Base-by-base conservation (phyloP, 164 flowering plant species). In the Umbilicus rupestris region DNA sequence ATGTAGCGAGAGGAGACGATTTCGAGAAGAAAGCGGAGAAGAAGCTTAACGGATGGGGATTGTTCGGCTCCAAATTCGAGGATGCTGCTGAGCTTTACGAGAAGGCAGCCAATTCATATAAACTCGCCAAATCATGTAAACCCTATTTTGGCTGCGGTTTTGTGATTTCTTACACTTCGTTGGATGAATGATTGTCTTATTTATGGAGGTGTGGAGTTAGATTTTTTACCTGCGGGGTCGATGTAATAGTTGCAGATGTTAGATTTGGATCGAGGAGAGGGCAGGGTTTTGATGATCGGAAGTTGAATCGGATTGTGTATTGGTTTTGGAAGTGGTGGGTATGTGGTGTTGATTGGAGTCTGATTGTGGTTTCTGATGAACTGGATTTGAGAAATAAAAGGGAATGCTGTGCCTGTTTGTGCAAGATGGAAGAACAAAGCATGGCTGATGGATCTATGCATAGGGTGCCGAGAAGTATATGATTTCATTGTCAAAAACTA, bases 1-100 rank as follows among this genome's bases (percentile, higher is more conserved):
- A 49, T 49, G 55, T 49, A 7, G 26, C 55, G 26, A 49, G 55
- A 20, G 55, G 55, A 49, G 9, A 49, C 26, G 55, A 49, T n/a
- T 49, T 49, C 55, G 55, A 49, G 26, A 49, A 49, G 55, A 49
- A 49, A 20, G 55, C 55, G 55, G 55, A 49, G 55, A 49, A 49
- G 55, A 49, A 49, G 55, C 55, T 49, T 1, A 49, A 49, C 55
- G 55, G 55, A 5, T 49, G 55, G 55, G 26, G 55, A 7, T 49
- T 49, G 55, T 49, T 49, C 26, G 26, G 55, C 8, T 49, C 55
- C 10, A 49, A 49, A 26, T 22, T n/a, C 24, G 55, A 49, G 55
- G 55, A 49, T 49, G 55, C 26, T 49, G 55, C 55, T 49, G 55
- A 20, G 55, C 26, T 49, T n/a, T 49, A 49, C 11, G 55, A 49